A percentile compares a stretch with the other conserved stretches of the same genome.
These are phyloP conservation scores for Austroboletus novae-zelandiae DNA, from an alignment of 1,284 basidiomycete genomes.

Conservation along the genomic window DNA sequence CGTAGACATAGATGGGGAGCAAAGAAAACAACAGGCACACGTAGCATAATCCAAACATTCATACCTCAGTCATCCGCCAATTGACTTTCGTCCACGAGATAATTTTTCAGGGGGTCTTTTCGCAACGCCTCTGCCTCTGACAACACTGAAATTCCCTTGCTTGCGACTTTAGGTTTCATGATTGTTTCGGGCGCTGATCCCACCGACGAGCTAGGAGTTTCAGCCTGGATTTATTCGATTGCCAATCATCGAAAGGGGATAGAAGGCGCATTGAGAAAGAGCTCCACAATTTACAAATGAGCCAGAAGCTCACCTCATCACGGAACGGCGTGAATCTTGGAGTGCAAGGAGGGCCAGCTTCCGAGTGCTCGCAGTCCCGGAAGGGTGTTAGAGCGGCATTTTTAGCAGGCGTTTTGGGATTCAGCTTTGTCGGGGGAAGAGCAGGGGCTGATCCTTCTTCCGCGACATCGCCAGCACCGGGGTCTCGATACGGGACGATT, in stretches of 20 bases:
- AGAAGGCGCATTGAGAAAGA: conserved; percentile 1
- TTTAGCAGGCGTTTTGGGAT: conserved; percentile 29
- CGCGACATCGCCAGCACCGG: conserved; percentile 27
- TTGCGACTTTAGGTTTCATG: conserved; percentile 57
- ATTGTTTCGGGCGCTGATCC: conserved; percentile 43
- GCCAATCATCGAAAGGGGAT: conserved; percentile 1
- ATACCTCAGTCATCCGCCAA: conserved; percentile 22
- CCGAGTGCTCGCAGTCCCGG: conserved; percentile 33
- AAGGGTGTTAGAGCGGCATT: conserved; percentile 37
- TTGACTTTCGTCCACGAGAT: conserved; percentile 33
- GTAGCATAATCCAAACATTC: not conserved
- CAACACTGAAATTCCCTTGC: conserved; percentile 39
- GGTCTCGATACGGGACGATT: conserved; percentile 58
- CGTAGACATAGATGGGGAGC: conserved; percentile 11
- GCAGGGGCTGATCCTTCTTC: conserved; percentile 25
- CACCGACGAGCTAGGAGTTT: conserved; percentile 29
- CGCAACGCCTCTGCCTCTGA: conserved; percentile 73
- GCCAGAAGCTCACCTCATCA: conserved; percentile 53
- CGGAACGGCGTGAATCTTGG: conserved; percentile 65
- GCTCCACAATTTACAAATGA: conserved; percentile 3
- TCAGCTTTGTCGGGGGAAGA: conserved; percentile 30
- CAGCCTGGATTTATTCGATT: conserved; percentile 14
- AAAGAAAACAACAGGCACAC: conserved; percentile 1
- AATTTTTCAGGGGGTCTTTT: conserved; percentile 78
- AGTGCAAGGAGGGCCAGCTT: conserved; percentile 38